Conservation (phyloP, 2,329 filamentous ascomycete genomes). For the Trichoderma sp. region DNA sequence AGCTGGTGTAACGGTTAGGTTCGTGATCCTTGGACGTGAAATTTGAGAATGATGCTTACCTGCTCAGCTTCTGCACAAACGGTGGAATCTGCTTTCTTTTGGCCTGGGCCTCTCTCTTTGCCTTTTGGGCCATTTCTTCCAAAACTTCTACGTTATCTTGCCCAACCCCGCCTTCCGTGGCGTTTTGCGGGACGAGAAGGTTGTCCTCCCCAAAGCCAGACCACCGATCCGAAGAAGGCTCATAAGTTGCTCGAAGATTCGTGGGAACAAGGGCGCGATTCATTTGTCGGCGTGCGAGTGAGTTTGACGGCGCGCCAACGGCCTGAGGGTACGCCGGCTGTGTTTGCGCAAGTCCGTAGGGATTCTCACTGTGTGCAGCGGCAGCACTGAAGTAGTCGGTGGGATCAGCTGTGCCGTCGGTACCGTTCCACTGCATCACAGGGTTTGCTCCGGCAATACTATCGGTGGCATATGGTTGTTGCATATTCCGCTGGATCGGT, state of each 20-base stretch:
- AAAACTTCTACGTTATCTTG: conserved; percentile 74
- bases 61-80: conserved; percentile 97
- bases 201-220: conserved; percentile 42
- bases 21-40: background rate
- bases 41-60: conserved; percentile 53
- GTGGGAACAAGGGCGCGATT: conserved; percentile 51
- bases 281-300: conserved; percentile 51
- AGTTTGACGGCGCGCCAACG: conserved; percentile 42
- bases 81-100: conserved; percentile 96
- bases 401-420: conserved; percentile 34
- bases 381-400: conserved; percentile 38
- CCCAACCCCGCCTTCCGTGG: conserved; percentile 41
- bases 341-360: conserved; percentile 39
- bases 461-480: conserved; percentile 45
- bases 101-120: conserved; percentile 81
- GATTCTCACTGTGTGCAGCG: conserved; percentile 33
- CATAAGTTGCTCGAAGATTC: conserved; percentile 37
- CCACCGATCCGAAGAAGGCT: conserved; percentile 41
- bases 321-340: conserved; percentile 35
- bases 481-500: conserved; percentile 51
- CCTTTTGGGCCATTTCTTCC: conserved; percentile 73
- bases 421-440: conserved; percentile 44
- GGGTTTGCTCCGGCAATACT: conserved; percentile 45
- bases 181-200: conserved; percentile 37
- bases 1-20: conserved; percentile 55